Evolutionary conservation across 805 yeast genomes (phyloP).

Genomic region (Candida sphagnicola): DNA sequence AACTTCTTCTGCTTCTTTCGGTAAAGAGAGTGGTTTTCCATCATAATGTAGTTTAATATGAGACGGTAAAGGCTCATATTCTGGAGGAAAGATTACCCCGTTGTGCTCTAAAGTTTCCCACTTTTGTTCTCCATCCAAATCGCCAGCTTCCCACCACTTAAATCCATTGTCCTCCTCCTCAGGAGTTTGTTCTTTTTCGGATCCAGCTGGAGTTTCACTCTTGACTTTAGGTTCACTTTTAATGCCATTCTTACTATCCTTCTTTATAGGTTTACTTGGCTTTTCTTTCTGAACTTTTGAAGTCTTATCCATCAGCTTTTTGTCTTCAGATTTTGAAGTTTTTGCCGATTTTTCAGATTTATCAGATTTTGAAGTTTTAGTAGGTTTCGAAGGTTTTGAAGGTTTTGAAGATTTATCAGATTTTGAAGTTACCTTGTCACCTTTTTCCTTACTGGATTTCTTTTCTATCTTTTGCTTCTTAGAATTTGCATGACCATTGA

Average conservation of each 20-base stretch:
- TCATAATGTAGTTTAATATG: slow-evolving; percentile 73
- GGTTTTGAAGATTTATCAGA: slow-evolving; percentile 2
- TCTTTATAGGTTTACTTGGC: too few relatives aligned
- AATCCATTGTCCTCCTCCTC: slow-evolving; percentile 53
- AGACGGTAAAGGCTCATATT: slow-evolving; percentile 79
- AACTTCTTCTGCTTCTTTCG: slow-evolving; percentile 87
- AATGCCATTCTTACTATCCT: background rate
- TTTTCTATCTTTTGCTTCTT: slow-evolving; percentile 7
- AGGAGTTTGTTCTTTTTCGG: slow-evolving; percentile 2
- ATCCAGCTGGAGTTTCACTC: slow-evolving; percentile 3
- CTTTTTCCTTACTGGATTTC: slow-evolving; percentile 9
- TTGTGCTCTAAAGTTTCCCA: slow-evolving; percentile 86
- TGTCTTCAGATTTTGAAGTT: background rate
- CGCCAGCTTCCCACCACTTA: slow-evolving; percentile 84
- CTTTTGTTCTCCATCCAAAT: slow-evolving; percentile 68
- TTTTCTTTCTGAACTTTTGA: background rate
- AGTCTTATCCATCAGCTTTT: background rate
- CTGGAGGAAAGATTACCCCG: slow-evolving; percentile 94
- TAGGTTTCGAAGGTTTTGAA: slow-evolving; percentile 1
- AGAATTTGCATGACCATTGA: background rate
- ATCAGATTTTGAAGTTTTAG: slow-evolving; percentile 6
- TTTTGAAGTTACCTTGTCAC: background rate
- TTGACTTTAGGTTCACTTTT: slow-evolving; percentile 3
- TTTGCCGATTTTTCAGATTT: slow-evolving; percentile 3
- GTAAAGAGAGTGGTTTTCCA: slow-evolving; percentile 70